Conservation (phyloP, 2,329 filamentous ascomycete genomes). For the Calonectria henricotiae region DNA sequence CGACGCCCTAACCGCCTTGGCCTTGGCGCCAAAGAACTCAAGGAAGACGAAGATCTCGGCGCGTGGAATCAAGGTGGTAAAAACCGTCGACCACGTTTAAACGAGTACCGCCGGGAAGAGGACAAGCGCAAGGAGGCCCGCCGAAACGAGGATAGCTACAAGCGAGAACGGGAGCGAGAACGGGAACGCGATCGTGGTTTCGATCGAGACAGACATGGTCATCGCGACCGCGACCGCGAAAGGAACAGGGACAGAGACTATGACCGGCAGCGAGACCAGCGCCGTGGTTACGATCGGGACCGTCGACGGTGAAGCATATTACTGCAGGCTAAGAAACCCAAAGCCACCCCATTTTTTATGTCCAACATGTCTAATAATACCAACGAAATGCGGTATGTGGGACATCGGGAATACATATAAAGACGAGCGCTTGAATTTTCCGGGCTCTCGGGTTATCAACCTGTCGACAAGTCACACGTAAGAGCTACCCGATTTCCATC, state of each 20-base stretch:
- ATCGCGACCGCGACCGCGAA: constrained; percentile 49
- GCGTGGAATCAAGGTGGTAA: constrained; percentile 83
- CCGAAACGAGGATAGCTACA: constrained; percentile 65
- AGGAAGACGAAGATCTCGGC: constrained; percentile 81
- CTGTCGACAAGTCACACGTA: constrained; percentile 23
- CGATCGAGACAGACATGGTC: constrained; percentile 56
- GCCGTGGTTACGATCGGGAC: constrained; percentile 48
- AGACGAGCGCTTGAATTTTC: constrained; percentile 24
- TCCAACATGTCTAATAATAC: constrained; percentile 5
- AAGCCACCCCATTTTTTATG: neutral
- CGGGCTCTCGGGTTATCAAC: constrained; percentile 3
- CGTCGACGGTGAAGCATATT: constrained; percentile 43
- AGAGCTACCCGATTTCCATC: constrained; percentile 27
- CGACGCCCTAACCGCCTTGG: constrained; percentile 87
- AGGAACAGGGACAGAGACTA: constrained; percentile 44
- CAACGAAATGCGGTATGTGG: constrained; percentile 18
- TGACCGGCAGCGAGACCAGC: constrained; percentile 47
- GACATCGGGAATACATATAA: constrained; percentile 32
- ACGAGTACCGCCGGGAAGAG: constrained; percentile 67
- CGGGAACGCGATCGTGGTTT: constrained; percentile 61
- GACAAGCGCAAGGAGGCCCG: constrained; percentile 64
- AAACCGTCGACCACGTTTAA: constrained; percentile 62
- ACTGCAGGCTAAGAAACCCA: neutral
- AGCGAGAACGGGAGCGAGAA: constrained; percentile 61
- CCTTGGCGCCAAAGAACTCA: constrained; percentile 88